These are phyloP conservation scores for Penicillium arizonense DNA, from an alignment of 495 filamentous ascomycete genomes.

Conservation along the genomic window DNA sequence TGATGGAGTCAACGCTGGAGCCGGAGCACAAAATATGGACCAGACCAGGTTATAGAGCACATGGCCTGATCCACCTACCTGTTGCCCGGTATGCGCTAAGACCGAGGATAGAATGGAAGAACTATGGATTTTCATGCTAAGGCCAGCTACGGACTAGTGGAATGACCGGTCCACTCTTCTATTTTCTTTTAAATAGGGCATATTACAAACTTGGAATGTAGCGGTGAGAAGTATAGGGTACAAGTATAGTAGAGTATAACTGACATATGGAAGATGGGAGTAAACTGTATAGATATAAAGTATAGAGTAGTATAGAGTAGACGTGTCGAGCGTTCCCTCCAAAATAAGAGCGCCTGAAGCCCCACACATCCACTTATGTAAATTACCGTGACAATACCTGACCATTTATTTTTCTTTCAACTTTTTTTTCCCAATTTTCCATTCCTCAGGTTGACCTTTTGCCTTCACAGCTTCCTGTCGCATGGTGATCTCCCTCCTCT, in stretches of 20 bases:
- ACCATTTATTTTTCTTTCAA: background rate
- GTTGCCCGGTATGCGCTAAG: constrained; percentile 22
- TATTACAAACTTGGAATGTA: too few species aligned
- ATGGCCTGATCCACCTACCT: constrained; percentile 20
- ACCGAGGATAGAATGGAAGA: constrained; percentile 23
- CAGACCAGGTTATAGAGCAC: constrained; percentile 24
- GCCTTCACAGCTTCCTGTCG: constrained; percentile 19
- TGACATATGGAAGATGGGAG: too few species aligned
- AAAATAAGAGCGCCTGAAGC: background rate
- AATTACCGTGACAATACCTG: constrained; percentile 2
- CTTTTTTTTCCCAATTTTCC: background rate
- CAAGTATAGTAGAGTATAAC: too few species aligned
- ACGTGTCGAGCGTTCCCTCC: constrained; percentile 11
- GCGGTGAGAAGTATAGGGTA: too few species aligned
- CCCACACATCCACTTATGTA: background rate
- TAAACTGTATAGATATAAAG: too few species aligned
- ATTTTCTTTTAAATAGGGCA: too few species aligned
- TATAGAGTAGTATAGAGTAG: too few species aligned
- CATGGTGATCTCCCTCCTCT: constrained; percentile 17
- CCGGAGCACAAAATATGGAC: constrained; percentile 4
- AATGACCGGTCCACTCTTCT: constrained; percentile 10
- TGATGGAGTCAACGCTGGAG: constrained; percentile 4
- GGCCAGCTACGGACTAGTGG: background rate
- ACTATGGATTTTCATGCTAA: constrained; percentile 5
- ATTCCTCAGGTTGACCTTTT: constrained; percentile 28